Evolutionary conservation across 73 alveolate species (phyloP), one percentile per base, ranked within the genome.

Genomic region (Stentor roeselii): DNA sequence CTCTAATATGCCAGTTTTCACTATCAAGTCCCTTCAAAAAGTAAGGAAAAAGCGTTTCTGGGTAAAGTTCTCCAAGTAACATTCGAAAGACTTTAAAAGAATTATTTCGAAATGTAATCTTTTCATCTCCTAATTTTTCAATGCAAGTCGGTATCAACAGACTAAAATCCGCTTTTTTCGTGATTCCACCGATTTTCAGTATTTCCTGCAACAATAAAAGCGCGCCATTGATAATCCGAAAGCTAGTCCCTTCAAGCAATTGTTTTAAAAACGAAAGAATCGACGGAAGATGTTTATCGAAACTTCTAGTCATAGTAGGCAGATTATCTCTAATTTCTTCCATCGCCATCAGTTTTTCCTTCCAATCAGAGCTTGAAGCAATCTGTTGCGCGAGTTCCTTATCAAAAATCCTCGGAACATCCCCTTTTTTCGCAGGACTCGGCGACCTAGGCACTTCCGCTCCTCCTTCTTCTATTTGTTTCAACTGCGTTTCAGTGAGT

Each of bases 1-100:
- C 80, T 14, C 80, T 36, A 67, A 67, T 67, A 2, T 67, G 80
- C 80, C 80, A 67, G 37, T 67, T 67, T 32, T 67, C 80, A 67
- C 37, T 30, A 27, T 67, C 37, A 21, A 67, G 37, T 15, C 37
- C 37, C 34, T 67, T 27, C 21, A 67, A 34, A 34, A 67, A 67
- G 37, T 67, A 67, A 11, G 80, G 80, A 34, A 67, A 67, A 67
- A 21, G 37, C 15, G 50, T 30, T 1, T 67, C 80, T 21, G 80
- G 80, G 2, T 21, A 0, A n/a, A 67, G n/a, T 67, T 67, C 42
- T 30, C 50, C 14, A 21, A 67, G n/a, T 11, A 67, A 40, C n/a
- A 32, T 21, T 1, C 80, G n/a, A 40, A 67, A 67, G 0, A 67
- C 80, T 67, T 67, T 67, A 2, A 67, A 67, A 21, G 80, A 27